A percentile compares a stretch with the other conserved stretches of the same genome.
These are phyloP conservation scores for Pecoramyces ruminantium DNA, from an alignment of 192 early-diverging fungal genomes.

Conservation along the genomic window DNA sequence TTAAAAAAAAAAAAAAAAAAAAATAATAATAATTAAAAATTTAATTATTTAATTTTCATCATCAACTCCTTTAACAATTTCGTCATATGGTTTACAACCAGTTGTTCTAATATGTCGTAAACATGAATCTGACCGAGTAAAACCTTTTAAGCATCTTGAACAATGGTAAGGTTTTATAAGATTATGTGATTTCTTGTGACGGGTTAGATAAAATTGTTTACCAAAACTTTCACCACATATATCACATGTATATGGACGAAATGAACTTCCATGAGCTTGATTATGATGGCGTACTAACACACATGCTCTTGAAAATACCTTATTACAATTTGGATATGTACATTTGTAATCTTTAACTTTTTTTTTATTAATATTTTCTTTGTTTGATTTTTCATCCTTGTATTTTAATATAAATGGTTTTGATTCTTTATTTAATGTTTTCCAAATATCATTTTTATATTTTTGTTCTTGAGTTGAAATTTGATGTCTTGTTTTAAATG, in stretches of 20 bases:
- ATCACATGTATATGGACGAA: background rate
- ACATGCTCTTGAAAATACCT: background rate
- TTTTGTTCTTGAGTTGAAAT: background rate
- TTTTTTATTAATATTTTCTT: background rate
- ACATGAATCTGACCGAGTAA: background rate
- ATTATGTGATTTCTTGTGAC: background rate
- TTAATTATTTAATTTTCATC: background rate
- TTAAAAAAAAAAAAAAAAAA: no score
- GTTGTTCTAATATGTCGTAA: background rate
- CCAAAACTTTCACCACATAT: background rate
- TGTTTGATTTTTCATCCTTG: background rate
- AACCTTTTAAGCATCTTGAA: background rate
- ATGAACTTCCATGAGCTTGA: background rate
- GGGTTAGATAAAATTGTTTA: background rate
- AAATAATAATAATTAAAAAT: no score
- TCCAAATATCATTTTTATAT: background rate
- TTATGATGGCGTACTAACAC: background rate
- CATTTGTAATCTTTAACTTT: background rate
- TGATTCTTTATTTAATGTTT: background rate
- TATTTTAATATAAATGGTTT: background rate
- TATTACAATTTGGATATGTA: background rate
- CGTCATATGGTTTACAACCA: background rate
- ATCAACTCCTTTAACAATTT: background rate
- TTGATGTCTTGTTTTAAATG: background rate
- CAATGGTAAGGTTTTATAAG: background rate